phyloP scores from a whole-genome alignment of 768 basidiomycete species.

The Gymnopilus dilepis region DNA sequence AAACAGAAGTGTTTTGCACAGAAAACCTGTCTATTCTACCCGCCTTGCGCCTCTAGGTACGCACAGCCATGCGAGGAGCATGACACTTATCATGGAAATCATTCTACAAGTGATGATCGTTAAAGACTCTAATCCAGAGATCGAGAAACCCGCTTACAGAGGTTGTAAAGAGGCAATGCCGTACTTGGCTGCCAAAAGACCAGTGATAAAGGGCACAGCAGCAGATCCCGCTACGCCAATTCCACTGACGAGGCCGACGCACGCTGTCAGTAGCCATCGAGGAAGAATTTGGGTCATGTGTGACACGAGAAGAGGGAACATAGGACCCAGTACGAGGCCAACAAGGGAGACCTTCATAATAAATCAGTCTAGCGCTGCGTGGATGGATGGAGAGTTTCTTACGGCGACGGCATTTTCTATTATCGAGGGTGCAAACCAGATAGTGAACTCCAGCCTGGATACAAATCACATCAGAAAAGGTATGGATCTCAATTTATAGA shows the following conservation, averaged over 20 bases:
- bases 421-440: constrained; percentile 76
- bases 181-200: constrained; percentile 64
- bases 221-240: constrained; percentile 75
- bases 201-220: constrained; percentile 72
- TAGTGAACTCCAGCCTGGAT: constrained; percentile 64
- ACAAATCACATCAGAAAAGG: too few relatives aligned
- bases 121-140: neutral
- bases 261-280: constrained; percentile 64
- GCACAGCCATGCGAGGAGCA: constrained; percentile 59
- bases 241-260: constrained; percentile 67
- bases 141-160: constrained; percentile 46
- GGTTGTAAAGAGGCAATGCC: constrained; percentile 67
- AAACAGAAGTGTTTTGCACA: too few relatives aligned
- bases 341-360: constrained; percentile 50
- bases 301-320: constrained; percentile 76
- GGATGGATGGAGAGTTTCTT: neutral
- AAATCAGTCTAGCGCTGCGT: too few relatives aligned
- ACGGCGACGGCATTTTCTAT: constrained; percentile 66
- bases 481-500: neutral
- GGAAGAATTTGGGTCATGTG: constrained; percentile 72
- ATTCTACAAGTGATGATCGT: constrained; percentile 39
- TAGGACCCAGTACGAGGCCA: constrained; percentile 74
- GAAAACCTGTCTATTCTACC: neutral
- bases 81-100: constrained; percentile 63
- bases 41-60: constrained; percentile 38